These are phyloP conservation scores for Sugiyamaella valdiviana DNA, from an alignment of 805 yeast genomes.

Conservation along the genomic window DNA sequence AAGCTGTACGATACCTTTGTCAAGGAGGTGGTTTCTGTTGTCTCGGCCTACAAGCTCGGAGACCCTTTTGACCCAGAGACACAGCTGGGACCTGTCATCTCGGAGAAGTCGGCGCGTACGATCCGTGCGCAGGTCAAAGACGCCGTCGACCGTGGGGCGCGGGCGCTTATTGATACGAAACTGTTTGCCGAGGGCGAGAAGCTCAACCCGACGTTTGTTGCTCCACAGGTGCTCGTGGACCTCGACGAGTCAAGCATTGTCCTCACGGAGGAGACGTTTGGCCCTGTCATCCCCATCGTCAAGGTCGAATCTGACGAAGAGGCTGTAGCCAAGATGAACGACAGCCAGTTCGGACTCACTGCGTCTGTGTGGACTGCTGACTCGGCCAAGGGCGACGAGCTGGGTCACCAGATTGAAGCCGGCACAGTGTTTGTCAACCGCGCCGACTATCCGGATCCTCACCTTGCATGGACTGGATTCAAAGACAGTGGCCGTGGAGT, in stretches of 20 bases:
- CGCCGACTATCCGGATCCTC: slow-evolving; percentile 56
- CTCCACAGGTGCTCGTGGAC: slow-evolving; percentile 76
- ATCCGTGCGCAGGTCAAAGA: slow-evolving; percentile 41
- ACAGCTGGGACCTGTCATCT: slow-evolving; percentile 62
- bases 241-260: slow-evolving; percentile 58
- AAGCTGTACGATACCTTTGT: slow-evolving; percentile 63
- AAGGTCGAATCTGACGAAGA: slow-evolving; percentile 71
- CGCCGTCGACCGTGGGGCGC: slow-evolving; percentile 52
- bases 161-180: slow-evolving; percentile 40
- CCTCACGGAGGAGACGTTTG: slow-evolving; percentile 80
- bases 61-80: slow-evolving; percentile 66
- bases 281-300: slow-evolving; percentile 75
- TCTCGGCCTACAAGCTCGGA: slow-evolving; percentile 58
- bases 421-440: slow-evolving; percentile 64
- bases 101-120: slow-evolving; percentile 43
- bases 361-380: slow-evolving; percentile 79
- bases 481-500: slow-evolving; percentile 69
- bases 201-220: slow-evolving; percentile 67
- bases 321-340: slow-evolving; percentile 67
- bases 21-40: slow-evolving; percentile 47
- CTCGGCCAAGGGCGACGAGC: slow-evolving; percentile 57
- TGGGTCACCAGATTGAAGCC: slow-evolving; percentile 53
- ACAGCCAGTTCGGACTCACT: slow-evolving; percentile 76
- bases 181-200: slow-evolving; percentile 64
- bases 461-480: slow-evolving; percentile 70